A percentile compares a stretch with the other conserved stretches of the same genome.
These are phyloP conservation scores for Kickxella alabastrina DNA, from an alignment of 192 early-diverging fungal species.

Conservation along the genomic window DNA sequence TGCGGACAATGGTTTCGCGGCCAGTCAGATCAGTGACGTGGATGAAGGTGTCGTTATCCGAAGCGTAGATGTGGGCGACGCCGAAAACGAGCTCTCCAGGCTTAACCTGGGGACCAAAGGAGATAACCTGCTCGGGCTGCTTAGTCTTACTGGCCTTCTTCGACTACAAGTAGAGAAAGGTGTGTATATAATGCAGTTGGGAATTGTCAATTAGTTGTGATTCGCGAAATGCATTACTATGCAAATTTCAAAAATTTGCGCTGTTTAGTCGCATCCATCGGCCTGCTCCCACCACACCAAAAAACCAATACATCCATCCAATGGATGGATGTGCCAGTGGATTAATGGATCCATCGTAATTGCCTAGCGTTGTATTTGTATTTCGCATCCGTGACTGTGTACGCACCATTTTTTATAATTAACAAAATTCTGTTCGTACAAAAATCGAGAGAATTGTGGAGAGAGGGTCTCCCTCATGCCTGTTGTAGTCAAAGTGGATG, in stretches of 20 bases:
- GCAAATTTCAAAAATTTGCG: no score
- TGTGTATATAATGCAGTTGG: neutral
- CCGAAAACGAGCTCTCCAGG: slow-evolving; percentile 99
- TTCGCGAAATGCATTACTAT: no score
- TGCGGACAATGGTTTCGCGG: slow-evolving; percentile 97
- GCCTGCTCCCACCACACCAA: no score
- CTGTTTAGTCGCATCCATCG: no score
- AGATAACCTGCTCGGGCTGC: slow-evolving; percentile 83
- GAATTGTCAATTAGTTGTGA: neutral
- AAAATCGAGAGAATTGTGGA: neutral
- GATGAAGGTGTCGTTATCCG: slow-evolving; percentile 99
- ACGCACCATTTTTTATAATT: neutral
- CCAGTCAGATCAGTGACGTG: slow-evolving; percentile 99
- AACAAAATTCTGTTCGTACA: neutral
- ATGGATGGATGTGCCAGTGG: no score
- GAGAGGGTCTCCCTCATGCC: neutral
- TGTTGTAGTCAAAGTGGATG: neutral
- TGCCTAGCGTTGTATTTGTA: no score
- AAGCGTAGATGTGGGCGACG: slow-evolving; percentile 99
- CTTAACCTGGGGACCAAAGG: slow-evolving; percentile 95
- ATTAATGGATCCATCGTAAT: no score
- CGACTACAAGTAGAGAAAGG: slow-evolving; percentile 24
- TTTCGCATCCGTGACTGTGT: no score
- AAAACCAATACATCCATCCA: no score
- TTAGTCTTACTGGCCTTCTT: slow-evolving; percentile 76